Evolutionary conservation across 2,329 filamentous ascomycete species (phyloP), one percentile per base, ranked within the genome.

Genomic region (Hymenoscyphus salicellus): DNA sequence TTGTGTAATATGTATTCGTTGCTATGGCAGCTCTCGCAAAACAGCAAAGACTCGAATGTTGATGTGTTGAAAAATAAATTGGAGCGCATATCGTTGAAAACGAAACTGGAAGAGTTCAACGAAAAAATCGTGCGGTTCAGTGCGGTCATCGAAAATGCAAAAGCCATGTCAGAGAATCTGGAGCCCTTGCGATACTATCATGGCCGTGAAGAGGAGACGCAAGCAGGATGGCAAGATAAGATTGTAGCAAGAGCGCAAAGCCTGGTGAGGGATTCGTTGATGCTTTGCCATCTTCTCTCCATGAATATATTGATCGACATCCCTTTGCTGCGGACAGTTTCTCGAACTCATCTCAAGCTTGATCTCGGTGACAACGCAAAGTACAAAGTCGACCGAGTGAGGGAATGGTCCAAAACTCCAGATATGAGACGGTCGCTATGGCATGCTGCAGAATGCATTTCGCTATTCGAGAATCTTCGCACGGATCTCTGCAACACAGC

Each of bases 221-320:
- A 59, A 7, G 30, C 65, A 7, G 62, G 63, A 7, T 65, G 62
- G n/a, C 69, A 66, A 65, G 59, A 73, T 55, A 43, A 63, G 4
- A 59, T 62, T 8, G 66, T 70, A 11, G 55, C 32, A 1, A 73
- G 77, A 8, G 70, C 79, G 23, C 72, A 75, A 17, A 68, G 65
- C 2, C 66, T 75, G 11, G 65, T 76, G 4, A 75, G 76, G 1
- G 75, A 77, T 28, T 72, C 75, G 0, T 65, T 71, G 5, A 76
- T 78, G 69, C 73, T 79, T 0, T 77, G 78, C 56, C 75, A 78
- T 55, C 69, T 79, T 1, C 73, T 79, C 56, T 73, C 64, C 2
- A 67, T 80, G 16, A 74, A 79, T 43, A 65, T 80, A 0, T 75
- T 75, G 38, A 72, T 77, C 4, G 77, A 80, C 36, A 68, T 77